Conservation (phyloP, 139 green algal species). For the Mychonastes homosphaera region DNA sequence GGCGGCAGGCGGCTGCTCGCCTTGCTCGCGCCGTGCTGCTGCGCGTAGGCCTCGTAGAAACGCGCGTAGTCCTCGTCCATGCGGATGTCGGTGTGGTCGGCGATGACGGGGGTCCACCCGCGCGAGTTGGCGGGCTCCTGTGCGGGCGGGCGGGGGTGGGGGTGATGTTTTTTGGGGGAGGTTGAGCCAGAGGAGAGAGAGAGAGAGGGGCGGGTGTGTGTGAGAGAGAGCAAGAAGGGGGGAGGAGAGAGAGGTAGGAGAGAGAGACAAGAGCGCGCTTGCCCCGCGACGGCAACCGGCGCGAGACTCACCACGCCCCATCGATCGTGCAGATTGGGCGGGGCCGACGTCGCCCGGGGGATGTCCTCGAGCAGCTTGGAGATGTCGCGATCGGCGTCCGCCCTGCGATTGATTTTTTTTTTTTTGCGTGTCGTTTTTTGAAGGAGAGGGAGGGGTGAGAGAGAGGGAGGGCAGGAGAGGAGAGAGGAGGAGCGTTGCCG, state of each 20-base stretch:
- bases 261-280: background rate
- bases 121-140: background rate
- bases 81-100: constrained; percentile 46
- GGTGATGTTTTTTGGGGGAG: background rate
- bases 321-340: constrained; percentile 65
- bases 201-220: too few species aligned
- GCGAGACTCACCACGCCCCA: constrained; percentile 37
- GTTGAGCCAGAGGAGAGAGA: background rate
- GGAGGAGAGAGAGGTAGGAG: background rate
- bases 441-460: too few species aligned
- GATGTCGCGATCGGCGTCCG: constrained; percentile 36
- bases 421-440: too few species aligned
- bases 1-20: constrained; percentile 80
- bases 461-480: too few species aligned
- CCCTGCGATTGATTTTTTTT: too few species aligned
- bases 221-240: background rate
- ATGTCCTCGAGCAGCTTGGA: constrained; percentile 70
- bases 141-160: background rate
- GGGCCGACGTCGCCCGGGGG: constrained; percentile 62
- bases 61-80: constrained; percentile 78
- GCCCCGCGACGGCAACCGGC: background rate
- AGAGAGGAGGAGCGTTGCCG: too few species aligned
- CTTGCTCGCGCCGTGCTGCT: too few species aligned
- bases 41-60: constrained; percentile 45
- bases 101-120: too few species aligned